Percentiles rank a stretch among this genome's conserved stretches.
Evolutionary conservation across 2,329 filamentous ascomycete genomes (phyloP).

Genomic region (Lachnellula subtilissima): DNA sequence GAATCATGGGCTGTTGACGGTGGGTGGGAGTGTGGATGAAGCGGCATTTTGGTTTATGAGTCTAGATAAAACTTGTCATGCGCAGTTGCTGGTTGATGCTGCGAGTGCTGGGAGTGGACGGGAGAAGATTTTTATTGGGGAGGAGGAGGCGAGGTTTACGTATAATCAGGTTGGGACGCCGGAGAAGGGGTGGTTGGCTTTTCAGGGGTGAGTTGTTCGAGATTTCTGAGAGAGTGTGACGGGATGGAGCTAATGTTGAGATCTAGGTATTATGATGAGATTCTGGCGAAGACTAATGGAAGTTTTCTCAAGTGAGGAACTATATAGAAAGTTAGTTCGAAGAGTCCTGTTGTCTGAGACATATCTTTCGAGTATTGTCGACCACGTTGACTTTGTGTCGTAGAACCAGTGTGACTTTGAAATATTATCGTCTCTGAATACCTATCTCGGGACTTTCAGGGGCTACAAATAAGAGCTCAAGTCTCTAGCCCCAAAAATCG

Average conservation of each 20-base stretch:
- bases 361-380: too few species aligned
- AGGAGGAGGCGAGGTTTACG: constrained; percentile 64
- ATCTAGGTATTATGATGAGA: constrained; percentile 42
- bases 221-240: not conserved
- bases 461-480: too few species aligned
- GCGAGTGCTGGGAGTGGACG: constrained; percentile 58
- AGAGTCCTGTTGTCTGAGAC: too few species aligned
- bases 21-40: constrained; percentile 41
- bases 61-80: constrained; percentile 43
- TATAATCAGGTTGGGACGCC: constrained; percentile 57
- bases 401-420: too few species aligned
- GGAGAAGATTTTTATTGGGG: constrained; percentile 52
- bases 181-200: constrained; percentile 49
- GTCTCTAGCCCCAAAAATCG: too few species aligned
- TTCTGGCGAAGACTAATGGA: constrained; percentile 46
- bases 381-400: too few species aligned
- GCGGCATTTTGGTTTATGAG: constrained; percentile 50
- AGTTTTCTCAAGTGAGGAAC: constrained; percentile 37
- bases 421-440: too few species aligned
- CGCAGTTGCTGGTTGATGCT: constrained; percentile 50
- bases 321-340: too few species aligned
- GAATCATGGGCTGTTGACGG: constrained; percentile 50
- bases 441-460: too few species aligned
- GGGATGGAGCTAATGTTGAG: not conserved
- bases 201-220: constrained; percentile 38